Conservation (phyloP, 495 filamentous ascomycete species). For the Penicillium diatomitis region DNA sequence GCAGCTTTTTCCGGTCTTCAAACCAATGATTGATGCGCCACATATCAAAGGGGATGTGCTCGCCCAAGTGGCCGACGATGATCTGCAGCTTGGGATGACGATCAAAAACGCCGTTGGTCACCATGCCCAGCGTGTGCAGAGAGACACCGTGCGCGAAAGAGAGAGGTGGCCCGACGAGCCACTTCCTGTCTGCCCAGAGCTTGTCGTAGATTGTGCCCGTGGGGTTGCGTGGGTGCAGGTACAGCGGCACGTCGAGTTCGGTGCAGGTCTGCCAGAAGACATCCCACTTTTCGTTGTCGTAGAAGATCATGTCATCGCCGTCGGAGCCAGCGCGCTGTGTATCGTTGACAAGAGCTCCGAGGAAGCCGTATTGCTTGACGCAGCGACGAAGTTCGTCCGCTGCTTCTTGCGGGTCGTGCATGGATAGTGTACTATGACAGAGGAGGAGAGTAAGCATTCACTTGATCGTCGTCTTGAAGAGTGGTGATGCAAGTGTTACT, state of each 20-base stretch:
- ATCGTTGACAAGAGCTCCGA: conserved; percentile 53
- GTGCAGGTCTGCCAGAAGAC: conserved; percentile 47
- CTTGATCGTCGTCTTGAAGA: background rate
- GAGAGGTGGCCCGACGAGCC: conserved; percentile 36
- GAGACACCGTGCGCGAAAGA: conserved; percentile 42
- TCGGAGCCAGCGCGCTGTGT: conserved; percentile 39
- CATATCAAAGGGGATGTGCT: conserved; percentile 56
- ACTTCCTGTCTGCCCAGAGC: conserved; percentile 42
- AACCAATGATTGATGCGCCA: conserved; percentile 54
- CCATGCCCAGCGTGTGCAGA: conserved; percentile 42
- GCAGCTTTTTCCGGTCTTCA: conserved; percentile 36
- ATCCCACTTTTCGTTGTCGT: conserved; percentile 46
- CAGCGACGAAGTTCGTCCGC: conserved; percentile 45
- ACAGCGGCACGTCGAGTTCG: conserved; percentile 54
- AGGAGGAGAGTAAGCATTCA: background rate
- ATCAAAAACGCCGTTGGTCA: conserved; percentile 44
- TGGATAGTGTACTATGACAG: conserved; percentile 33
- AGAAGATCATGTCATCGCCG: conserved; percentile 50
- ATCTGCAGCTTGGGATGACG: conserved; percentile 47
- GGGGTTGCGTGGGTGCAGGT: conserved; percentile 49
- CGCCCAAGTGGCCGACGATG: conserved; percentile 58
- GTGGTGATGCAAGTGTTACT: background rate
- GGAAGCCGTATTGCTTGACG: conserved; percentile 47
- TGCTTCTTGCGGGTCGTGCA: conserved; percentile 48
- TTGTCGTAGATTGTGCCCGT: conserved; percentile 41